Base-by-base conservation (phyloP, 257 asterid genomes). In the Leptodermis oblonga region DNA sequence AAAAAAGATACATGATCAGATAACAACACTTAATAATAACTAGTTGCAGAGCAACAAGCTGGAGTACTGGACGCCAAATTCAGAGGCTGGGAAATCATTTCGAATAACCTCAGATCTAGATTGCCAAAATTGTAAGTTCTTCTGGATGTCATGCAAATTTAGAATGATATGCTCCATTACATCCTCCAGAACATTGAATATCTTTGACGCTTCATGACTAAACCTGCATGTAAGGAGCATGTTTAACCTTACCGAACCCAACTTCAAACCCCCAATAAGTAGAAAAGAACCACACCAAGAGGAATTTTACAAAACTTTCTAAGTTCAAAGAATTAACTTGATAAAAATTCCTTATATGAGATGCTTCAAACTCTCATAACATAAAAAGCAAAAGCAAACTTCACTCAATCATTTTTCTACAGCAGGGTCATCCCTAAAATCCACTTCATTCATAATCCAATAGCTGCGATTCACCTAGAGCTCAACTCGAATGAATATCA, bases 111-210 rank as follows among this genome's bases (percentile, higher is more conserved):
- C 96, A 28, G 99, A 88, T 79, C 78, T 86, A 60, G 92, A 84
- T 75, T 87, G 89, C 99, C 97, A 91, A 73, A 91, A 94, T 48
- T 66, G 83, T 59, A 91, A 83, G 77, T 89, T 89, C 86, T 85
- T 87, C 83, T 94, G 95, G 69, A 94, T 79, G 72, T 51, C 69
- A 78, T 81, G 99, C 93, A 94, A 72, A 84, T 94, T 87, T 54
- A 75, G 72, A 82, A 91, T 88, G 53, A 81, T 60, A 61, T 74
- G 84, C 73, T 86, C 92, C 73, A 91, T 82, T 20, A 91, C 82
- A 79, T 89, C 93, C 91, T 94, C 97, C 88, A 94, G 71, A 61
- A 77, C 86, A 31, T 78, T 79, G 66, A 81, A 79, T 60, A 89
- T 79, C 76, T 74, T 83, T 70, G 79, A 72, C 12, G 88, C 77